Evolutionary conservation across 2,329 filamentous ascomycete species (phyloP).

Genomic region (Diaporthe citri): DNA sequence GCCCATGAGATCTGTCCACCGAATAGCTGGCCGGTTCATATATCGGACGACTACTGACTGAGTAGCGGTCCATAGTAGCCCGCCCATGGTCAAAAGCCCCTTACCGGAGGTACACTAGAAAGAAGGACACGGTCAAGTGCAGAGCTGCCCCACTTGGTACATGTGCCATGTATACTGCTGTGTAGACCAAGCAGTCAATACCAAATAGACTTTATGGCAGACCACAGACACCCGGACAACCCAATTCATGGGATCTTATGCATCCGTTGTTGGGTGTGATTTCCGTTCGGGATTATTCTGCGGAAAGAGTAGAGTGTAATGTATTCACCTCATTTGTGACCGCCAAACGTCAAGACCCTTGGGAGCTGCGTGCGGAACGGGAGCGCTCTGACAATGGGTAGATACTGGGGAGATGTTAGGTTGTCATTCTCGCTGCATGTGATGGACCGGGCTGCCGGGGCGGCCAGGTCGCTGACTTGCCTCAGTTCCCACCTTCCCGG

Average conservation of each 20-base stretch:
- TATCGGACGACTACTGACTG: conserved; percentile 3
- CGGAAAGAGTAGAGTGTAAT: too few species aligned
- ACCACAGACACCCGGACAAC: neutral
- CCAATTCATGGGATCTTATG: neutral
- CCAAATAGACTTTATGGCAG: neutral
- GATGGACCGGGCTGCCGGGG: neutral
- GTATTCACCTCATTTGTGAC: neutral
- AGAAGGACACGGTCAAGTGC: neutral
- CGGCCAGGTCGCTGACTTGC: neutral
- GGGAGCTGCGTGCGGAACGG: neutral
- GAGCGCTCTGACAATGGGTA: neutral
- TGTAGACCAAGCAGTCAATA: neutral
- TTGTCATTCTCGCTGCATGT: neutral
- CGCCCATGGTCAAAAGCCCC: neutral
- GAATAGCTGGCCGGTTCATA: neutral
- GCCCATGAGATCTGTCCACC: conserved; percentile 9
- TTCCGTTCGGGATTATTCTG: neutral
- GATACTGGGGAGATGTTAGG: neutral
- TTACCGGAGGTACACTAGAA: neutral
- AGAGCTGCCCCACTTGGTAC: neutral
- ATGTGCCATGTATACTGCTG: neutral
- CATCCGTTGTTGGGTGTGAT: neutral
- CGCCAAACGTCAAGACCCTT: neutral
- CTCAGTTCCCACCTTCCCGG: conserved; percentile 3
- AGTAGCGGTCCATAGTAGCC: neutral